Conservation (phyloP, 2,329 filamentous ascomycete species). For the Chrysoporthe cubensis region DNA sequence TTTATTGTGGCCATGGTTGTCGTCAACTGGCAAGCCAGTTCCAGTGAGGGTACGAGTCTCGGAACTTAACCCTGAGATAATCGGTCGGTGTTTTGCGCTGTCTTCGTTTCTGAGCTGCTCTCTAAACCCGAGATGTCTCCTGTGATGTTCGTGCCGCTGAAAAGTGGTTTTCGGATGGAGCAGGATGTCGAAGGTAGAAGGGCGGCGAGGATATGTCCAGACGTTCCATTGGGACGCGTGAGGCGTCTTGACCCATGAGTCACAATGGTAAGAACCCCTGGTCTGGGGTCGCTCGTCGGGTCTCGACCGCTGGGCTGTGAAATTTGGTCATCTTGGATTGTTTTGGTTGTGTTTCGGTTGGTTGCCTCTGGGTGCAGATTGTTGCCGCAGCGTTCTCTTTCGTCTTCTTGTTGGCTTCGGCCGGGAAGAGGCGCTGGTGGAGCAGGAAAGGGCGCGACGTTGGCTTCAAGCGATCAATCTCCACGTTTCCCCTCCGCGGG, state of each 20-base stretch:
- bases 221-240: conserved; percentile 54
- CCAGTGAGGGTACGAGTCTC: conserved; percentile 65
- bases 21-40: conserved; percentile 46
- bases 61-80: conserved; percentile 97
- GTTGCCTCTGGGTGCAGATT: conserved; percentile 28
- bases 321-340: conserved; percentile 50
- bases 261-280: conserved; percentile 74
- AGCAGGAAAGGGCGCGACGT: conserved; percentile 49
- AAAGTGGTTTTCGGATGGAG: conserved; percentile 49
- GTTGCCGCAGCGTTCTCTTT: no score
- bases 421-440: conserved; percentile 33
- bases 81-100: conserved; percentile 76
- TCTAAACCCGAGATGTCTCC: conserved; percentile 56
- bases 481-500: conserved; percentile 40
- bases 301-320: conserved; percentile 64
- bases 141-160: conserved; percentile 50
- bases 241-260: conserved; percentile 70
- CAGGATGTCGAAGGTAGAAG: conserved; percentile 49
- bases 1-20: conserved; percentile 43
- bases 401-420: conserved; percentile 21
- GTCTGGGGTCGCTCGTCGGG: conserved; percentile 76
- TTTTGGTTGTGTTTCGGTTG: conserved; percentile 36
- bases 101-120: conserved; percentile 68
- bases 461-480: conserved; percentile 55
- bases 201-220: conserved; percentile 59